Base-by-base conservation (phyloP, 179 eudicot genomes). In the Heliamphora pulchella region DNA sequence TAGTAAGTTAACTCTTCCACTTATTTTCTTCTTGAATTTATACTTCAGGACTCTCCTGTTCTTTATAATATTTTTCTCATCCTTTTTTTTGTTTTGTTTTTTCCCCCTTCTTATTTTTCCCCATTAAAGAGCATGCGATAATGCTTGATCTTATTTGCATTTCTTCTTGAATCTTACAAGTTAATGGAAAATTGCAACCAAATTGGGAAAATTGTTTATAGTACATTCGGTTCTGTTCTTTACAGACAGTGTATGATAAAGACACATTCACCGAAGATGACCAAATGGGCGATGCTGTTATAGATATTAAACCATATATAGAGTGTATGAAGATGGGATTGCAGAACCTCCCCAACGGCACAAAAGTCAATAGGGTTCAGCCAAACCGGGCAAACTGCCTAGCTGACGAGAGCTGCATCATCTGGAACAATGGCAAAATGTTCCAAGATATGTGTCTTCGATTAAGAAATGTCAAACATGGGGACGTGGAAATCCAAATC, bases 271-370 rank as follows among this genome's bases (percentile, higher is more conserved):
- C 89, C 1, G 54, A 18, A 11, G 95, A 93, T 66, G 97, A 93
- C 86, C 50, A 72, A 71, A 91, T 93, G 95, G 97, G 97, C 17
- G 88, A 88, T 8, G 96, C 97, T 7, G 78, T 79, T 51, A 87
- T 91, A 68, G 96, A 89, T 81, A 85, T 91, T n/a, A 86, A 81
- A 15, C 91, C 93, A 44, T 89, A 83, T 15, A 10, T 93, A 50
- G 89, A 90, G 41, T 84, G 88, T 71, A 20, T 91, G 81, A 84
- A 76, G 74, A 81, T 87, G 82, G 87, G 85, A 5, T 78, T 85
- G 78, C 48, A 84, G 54, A 80, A 76, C 71, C 85, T 87, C 69
- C 87, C 94, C 13, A 68, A 78, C 8, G 94, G 90, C 31, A 86
- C 90, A 0, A 84, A 84, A 61, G 85, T 93, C 13, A 85, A 83